Evolutionary conservation across 1,284 basidiomycete species (phyloP).

Genomic region (Trametes sp.): DNA sequence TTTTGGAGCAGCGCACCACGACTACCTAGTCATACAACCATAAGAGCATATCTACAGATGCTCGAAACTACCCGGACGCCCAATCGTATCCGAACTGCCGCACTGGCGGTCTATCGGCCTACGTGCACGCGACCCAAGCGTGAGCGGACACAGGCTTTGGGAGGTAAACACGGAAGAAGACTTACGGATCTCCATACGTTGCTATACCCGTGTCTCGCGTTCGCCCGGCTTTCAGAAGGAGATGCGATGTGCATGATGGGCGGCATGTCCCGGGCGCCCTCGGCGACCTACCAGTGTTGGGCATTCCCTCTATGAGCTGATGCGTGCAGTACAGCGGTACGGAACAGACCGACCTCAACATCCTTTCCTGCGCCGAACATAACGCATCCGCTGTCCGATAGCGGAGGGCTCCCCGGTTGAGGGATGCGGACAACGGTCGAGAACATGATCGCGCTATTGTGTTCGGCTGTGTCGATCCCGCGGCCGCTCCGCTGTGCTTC

Average conservation of each 20-base stretch:
- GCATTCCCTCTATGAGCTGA: too few species aligned
- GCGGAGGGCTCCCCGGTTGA: neutral
- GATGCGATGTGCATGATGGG: neutral
- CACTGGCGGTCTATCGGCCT: neutral
- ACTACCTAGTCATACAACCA: neutral
- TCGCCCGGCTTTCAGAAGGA: neutral
- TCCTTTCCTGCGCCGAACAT: neutral
- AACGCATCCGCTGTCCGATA: neutral
- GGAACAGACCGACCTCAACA: neutral
- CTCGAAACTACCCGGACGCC: too few species aligned
- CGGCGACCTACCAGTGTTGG: neutral
- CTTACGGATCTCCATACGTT: neutral
- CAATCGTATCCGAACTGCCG: neutral
- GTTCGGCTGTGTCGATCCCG: slow-evolving; percentile 17
- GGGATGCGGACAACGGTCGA: neutral
- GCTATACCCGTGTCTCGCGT: neutral
- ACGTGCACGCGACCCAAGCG: neutral
- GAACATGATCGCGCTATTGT: neutral
- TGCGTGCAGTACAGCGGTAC: too few species aligned
- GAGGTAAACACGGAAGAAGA: neutral
- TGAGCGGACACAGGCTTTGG: neutral
- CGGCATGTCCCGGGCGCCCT: neutral
- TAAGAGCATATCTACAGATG: neutral
- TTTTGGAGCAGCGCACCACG: too few species aligned
- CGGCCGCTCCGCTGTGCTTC: slow-evolving; percentile 13